Conservation (phyloP, 208 protist species). For the Giardia muris region DNA sequence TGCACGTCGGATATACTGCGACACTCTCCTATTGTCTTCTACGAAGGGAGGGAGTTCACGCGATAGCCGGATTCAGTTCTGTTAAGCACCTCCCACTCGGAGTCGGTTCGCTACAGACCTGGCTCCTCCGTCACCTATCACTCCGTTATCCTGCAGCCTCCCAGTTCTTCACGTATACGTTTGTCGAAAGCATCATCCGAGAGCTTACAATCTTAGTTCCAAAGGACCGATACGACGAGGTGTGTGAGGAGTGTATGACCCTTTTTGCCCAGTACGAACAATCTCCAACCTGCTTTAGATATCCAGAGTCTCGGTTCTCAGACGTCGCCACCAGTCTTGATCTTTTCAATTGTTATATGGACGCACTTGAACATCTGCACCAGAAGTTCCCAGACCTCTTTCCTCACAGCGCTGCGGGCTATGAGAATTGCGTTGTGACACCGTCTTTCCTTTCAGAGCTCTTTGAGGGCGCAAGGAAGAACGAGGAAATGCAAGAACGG, state of each 20-base stretch:
- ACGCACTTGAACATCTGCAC: background rate
- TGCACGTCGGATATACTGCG: no score
- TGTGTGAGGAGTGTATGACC: background rate
- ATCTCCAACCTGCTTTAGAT: background rate
- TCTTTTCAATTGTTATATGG: background rate
- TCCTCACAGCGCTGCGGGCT: background rate
- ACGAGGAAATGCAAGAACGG: background rate
- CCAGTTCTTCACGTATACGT: background rate
- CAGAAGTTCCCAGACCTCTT: background rate
- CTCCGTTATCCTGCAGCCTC: background rate
- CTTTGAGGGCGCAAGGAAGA: background rate
- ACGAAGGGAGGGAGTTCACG: background rate
- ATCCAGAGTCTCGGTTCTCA: background rate
- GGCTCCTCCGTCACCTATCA: background rate
- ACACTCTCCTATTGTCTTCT: background rate
- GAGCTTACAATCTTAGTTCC: background rate
- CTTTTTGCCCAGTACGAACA: background rate
- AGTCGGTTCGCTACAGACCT: background rate
- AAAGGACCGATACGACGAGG: background rate
- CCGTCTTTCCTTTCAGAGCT: background rate
- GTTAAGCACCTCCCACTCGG: background rate
- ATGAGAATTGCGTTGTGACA: background rate
- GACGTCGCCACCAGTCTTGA: background rate
- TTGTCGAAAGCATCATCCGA: background rate
- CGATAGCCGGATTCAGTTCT: background rate